These are phyloP conservation scores for Astrocystis sublimbata DNA, from an alignment of 495 filamentous ascomycete genomes.

Conservation along the genomic window DNA sequence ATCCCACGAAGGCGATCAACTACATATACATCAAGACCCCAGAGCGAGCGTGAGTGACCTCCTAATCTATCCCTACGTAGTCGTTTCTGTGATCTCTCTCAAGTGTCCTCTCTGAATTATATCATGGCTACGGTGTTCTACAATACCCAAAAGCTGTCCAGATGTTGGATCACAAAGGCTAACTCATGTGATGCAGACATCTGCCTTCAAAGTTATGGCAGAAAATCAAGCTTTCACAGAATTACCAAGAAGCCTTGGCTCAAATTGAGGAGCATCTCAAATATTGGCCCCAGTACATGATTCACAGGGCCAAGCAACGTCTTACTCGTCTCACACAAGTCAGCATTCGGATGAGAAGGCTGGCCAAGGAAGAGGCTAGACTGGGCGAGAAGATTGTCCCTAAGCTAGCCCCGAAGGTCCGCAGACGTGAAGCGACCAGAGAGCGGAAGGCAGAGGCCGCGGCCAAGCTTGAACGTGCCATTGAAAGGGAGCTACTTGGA, in stretches of 20 bases:
- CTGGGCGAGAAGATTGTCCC: conserved; percentile 90
- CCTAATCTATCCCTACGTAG: no score
- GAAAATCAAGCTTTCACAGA: conserved; percentile 81
- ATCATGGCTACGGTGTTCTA: neutral
- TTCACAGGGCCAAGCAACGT: conserved; percentile 95
- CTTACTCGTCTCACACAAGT: conserved; percentile 94
- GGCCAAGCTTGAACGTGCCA: conserved; percentile 92
- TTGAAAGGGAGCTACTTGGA: conserved; percentile 95
- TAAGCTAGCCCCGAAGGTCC: conserved; percentile 89
- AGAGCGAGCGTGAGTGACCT: conserved; percentile 16
- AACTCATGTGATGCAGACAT: conserved; percentile 57
- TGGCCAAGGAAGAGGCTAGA: conserved; percentile 85
- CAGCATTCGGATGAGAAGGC: conserved; percentile 75
- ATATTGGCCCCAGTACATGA: conserved; percentile 94
- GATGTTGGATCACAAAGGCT: neutral
- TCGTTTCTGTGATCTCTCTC: neutral
- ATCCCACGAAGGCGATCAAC: conserved; percentile 67
- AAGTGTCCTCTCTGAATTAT: neutral
- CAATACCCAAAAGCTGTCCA: neutral
- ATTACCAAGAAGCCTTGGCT: conserved; percentile 84
- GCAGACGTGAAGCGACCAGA: conserved; percentile 81
- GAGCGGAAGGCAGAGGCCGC: conserved; percentile 93
- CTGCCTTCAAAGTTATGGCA: conserved; percentile 95
- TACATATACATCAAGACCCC: conserved; percentile 98
- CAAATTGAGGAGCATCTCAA: conserved; percentile 87